These are phyloP conservation scores for Epichloe sylvatica DNA, from an alignment of 2,329 filamentous ascomycete genomes.

Conservation along the genomic window DNA sequence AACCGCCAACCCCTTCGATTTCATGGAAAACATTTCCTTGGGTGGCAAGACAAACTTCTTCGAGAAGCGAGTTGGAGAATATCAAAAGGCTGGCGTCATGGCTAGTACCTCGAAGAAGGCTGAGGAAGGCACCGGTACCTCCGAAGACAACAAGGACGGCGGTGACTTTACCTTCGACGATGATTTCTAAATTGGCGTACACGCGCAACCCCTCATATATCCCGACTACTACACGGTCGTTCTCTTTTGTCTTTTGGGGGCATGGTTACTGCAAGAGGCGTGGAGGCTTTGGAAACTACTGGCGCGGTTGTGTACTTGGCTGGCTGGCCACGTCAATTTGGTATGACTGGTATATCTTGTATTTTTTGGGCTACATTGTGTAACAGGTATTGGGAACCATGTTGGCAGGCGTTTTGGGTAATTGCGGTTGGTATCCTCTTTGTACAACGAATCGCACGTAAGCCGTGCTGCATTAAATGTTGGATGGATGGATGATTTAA, in stretches of 20 bases:
- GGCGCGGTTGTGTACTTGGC: not conserved
- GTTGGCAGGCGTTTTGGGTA: slow-evolving; percentile 9
- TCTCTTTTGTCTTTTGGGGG: slow-evolving; percentile 6
- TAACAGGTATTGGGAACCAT: slow-evolving; percentile 3
- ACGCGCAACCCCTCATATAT: slow-evolving; percentile 12
- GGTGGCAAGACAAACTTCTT: slow-evolving; percentile 99
- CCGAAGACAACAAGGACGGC: slow-evolving; percentile 38
- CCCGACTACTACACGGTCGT: slow-evolving; percentile 1
- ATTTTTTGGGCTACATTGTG: slow-evolving; percentile 3
- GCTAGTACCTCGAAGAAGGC: slow-evolving; percentile 67
- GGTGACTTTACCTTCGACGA: slow-evolving; percentile 91
- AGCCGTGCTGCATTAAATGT: not conserved
- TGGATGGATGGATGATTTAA: slow-evolving; percentile 9
- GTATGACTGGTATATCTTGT: not conserved
- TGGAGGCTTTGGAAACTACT: slow-evolving; percentile 2
- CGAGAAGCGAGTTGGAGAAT: slow-evolving; percentile 98
- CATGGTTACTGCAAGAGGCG: slow-evolving; percentile 12
- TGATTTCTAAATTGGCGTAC: slow-evolving; percentile 59
- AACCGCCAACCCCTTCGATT: slow-evolving; percentile 92
- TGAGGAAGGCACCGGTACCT: slow-evolving; percentile 29
- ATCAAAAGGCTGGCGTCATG: slow-evolving; percentile 99
- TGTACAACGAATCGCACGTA: not conserved
- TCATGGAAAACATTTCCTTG: slow-evolving; percentile 99
- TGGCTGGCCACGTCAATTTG: not conserved
- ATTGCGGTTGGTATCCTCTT: slow-evolving; percentile 1